Conservation (phyloP, 1,139 yeast species). For the Candida tropicalis region DNA sequence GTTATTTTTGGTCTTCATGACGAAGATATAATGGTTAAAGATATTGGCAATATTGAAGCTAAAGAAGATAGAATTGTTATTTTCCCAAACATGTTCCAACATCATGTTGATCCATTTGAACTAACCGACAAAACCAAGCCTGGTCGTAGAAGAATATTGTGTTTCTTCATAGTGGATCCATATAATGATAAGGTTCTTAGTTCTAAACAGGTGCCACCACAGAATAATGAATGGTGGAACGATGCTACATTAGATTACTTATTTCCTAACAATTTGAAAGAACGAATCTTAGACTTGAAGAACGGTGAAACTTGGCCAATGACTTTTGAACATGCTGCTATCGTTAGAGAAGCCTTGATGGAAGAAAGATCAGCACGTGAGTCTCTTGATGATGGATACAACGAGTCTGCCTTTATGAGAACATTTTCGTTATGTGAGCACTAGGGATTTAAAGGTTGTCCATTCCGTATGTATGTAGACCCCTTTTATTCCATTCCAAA, state of each 20-base stretch:
- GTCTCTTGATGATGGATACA: slow-evolving; percentile 16
- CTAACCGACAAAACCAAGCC: slow-evolving; percentile 35
- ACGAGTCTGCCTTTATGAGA: slow-evolving; percentile 20
- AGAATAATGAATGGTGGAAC: slow-evolving; percentile 43
- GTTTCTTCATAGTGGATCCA: slow-evolving; percentile 46
- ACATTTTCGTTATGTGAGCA: slow-evolving; percentile 35
- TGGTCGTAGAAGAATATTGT: slow-evolving; percentile 44
- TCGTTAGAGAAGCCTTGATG: slow-evolving; percentile 33
- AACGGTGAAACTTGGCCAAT: slow-evolving; percentile 21
- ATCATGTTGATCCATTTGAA: slow-evolving; percentile 41
- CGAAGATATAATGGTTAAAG: slow-evolving; percentile 24
- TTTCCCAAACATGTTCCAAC: slow-evolving; percentile 46
- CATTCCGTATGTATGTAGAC: too few species aligned
- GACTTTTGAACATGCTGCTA: slow-evolving; percentile 27
- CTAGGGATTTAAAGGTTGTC: slow-evolving; percentile 11
- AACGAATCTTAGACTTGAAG: slow-evolving; percentile 14
- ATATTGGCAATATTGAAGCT: slow-evolving; percentile 29
- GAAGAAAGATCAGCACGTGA: slow-evolving; percentile 28
- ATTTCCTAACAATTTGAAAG: slow-evolving; percentile 15
- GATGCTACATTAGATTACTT: slow-evolving; percentile 19
- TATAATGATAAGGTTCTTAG: slow-evolving; percentile 29
- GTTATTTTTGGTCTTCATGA: slow-evolving; percentile 32
- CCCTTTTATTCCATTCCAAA: too few species aligned
- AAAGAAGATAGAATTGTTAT: slow-evolving; percentile 32
- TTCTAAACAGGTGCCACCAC: slow-evolving; percentile 43